phyloP scores from a whole-genome alignment of 2,329 filamentous ascomycete species.

The Diplodia corticola region DNA sequence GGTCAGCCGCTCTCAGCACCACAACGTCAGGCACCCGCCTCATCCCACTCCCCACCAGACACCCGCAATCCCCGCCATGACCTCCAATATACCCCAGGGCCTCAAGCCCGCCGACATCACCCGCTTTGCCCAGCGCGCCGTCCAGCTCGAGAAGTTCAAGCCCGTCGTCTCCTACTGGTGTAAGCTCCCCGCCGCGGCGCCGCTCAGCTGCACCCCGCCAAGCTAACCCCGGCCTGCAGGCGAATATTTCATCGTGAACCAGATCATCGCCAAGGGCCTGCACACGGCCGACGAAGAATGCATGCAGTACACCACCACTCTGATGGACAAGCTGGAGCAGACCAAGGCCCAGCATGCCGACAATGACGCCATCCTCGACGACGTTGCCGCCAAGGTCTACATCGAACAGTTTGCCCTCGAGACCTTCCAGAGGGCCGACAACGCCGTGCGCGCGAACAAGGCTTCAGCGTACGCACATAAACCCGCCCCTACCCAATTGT shows the following conservation, averaged over 20 bases:
- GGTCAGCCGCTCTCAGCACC: neutral
- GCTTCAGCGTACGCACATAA: slow-evolving; percentile 65
- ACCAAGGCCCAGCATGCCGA: slow-evolving; percentile 71
- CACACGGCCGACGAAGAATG: slow-evolving; percentile 78
- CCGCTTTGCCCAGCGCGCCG: slow-evolving; percentile 79
- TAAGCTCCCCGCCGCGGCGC: slow-evolving; percentile 50
- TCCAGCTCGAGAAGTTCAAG: slow-evolving; percentile 78
- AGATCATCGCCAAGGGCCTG: slow-evolving; percentile 78
- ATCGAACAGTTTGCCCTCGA: slow-evolving; percentile 92
- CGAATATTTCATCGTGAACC: slow-evolving; percentile 89
- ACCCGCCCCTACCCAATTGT: slow-evolving; percentile 1
- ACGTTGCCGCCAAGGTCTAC: slow-evolving; percentile 83
- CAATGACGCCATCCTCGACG: slow-evolving; percentile 84
- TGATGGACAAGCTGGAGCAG: slow-evolving; percentile 92
- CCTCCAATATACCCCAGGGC: slow-evolving; percentile 66
- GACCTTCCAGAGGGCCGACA: slow-evolving; percentile 81
- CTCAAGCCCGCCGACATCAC: slow-evolving; percentile 80
- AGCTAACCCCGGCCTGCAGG: slow-evolving; percentile 52
- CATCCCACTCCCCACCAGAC: neutral
- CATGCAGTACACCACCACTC: slow-evolving; percentile 72
- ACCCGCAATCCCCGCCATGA: slow-evolving; percentile 56
- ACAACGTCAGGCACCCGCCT: slow-evolving; percentile 8
- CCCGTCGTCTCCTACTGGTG: slow-evolving; percentile 95
- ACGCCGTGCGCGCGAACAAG: slow-evolving; percentile 77
- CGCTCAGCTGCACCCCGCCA: neutral